Base-by-base conservation (phyloP, 257 asterid genomes). In the Rauvolfia tetraphylla region DNA sequence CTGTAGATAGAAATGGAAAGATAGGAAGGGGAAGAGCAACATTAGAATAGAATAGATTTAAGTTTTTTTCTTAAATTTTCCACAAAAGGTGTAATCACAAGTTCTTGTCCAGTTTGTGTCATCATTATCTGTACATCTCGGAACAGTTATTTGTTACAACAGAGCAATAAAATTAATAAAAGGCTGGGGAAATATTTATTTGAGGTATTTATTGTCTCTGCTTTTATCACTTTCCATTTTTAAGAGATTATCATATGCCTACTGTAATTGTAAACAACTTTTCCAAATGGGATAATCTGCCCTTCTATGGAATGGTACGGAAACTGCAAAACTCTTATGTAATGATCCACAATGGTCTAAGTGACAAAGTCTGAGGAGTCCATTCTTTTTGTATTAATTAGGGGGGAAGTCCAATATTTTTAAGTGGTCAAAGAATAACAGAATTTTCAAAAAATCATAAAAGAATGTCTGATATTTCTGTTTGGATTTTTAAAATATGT, bases 1-100 rank as follows among this genome's bases (percentile, higher is more conserved):
- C 62, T 84, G 88, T 85, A 82, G 86, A 85, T 85, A 84, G 68
- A 78, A 57, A 68, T 31, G 36, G 59, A 71, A 56, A 84, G 78
- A 77, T 79, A 79, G 73, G 38, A 59, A 78, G 85, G 65, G 74
- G 71, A 74, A 79, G 44, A 80, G 58, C 71, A 59, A 42, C 10
- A 33, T 7, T 38, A 83, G 79, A 67, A 78, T 71, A 69, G 69
- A 42, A 46, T 49, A 66, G 61, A n/a, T 73, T 42, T 27, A 36
- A 36, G 23, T 73, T 38, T 61, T 17, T 10, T 22, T 38, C 76
- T 15, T 72, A 33, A 51, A 49, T 51, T 33, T 49, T 62, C 39
- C 46, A 65, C n/a, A 46, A 38, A 1, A 69, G 65, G 67, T 84
- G 84, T 79, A 74, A 77, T 77, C 34, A 57, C 15, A 34, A 72